Evolutionary conservation across 768 basidiomycete genomes (phyloP).

Genomic region (Pulveroboletus frians): DNA sequence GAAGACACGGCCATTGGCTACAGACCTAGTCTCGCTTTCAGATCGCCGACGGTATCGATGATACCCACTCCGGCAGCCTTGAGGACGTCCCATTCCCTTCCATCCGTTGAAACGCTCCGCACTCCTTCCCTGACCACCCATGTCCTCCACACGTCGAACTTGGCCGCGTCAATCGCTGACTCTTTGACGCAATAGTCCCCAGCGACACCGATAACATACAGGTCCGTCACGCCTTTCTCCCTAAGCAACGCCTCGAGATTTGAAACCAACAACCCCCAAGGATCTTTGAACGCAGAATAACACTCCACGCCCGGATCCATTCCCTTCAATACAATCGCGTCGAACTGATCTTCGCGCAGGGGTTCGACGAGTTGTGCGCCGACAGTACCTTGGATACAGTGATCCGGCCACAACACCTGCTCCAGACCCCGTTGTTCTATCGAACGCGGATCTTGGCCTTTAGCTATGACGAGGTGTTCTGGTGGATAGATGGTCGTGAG

Average conservation of each 20-base stretch:
- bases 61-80: conserved; percentile 32
- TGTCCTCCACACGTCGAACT: conserved; percentile 41
- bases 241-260: conserved; percentile 42
- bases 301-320: conserved; percentile 58
- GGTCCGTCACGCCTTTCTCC: conserved; percentile 43
- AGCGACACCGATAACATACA: conserved; percentile 66
- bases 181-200: conserved; percentile 74
- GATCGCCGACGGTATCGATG: conserved; percentile 26
- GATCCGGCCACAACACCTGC: conserved; percentile 77
- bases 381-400: conserved; percentile 57
- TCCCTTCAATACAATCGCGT: conserved; percentile 51
- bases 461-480: conserved; percentile 28
- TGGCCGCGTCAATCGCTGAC: conserved; percentile 50
- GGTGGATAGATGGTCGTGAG: conserved; percentile 37
- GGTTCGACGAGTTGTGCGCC: conserved; percentile 61
- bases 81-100: conserved; percentile 36
- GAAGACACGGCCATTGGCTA: not conserved
- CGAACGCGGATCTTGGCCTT: conserved; percentile 13
- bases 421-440: conserved; percentile 27
- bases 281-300: conserved; percentile 75
- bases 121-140: conserved; percentile 49
- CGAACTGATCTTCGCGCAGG: conserved; percentile 38
- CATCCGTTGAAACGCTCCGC: conserved; percentile 35
- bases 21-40: conserved; percentile 22
- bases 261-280: conserved; percentile 44